Evolutionary conservation across 148 eudicot species (phyloP), one percentile per base, ranked within the genome.

Genomic region (Rhododendron henanense): DNA sequence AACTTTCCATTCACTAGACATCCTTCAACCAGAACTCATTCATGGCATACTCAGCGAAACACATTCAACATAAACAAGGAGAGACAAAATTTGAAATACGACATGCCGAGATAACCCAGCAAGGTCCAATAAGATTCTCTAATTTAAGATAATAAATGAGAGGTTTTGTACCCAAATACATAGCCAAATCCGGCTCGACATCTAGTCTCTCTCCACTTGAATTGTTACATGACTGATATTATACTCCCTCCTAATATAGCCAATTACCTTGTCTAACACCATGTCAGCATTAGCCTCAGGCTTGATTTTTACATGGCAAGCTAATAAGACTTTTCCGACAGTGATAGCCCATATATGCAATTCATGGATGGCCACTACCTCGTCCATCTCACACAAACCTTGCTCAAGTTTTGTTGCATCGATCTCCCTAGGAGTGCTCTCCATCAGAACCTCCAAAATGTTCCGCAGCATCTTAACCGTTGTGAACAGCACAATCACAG

Each of bases 261-360:
- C 96, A 18, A 93, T 86, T 61, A 96, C 99, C 85, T 93, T 96
- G 84, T 95, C 96, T 33, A 96, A 91, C 55, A 94, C 99, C 92
- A 92, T 31, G 69, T 95, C 99, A 28, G 98, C 96, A 88, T 96
- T 94, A 8, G 96, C 97, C 28, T 94, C 96, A 1, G 94, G 97
- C 73, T 51, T 89, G 69, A 95, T 80, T 83, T 89, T 96, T 59
- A 96, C 99, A 92, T 96, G 99, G 91, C 98, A 94, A 88, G 99
- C 97, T 83, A 96, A 75, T 57, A 95, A 79, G 63, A 96, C 92
- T 87, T 96, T 96, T 2, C 99, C 99, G 0, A 96, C 96, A 0
- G 99, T 96, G 74, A 96, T 95, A 19, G 99, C 99, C 99, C 99
- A 96, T 57, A 95, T 94, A 86, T 96, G 99, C 83, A 96, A 88